Evolutionary conservation across 768 basidiomycete species (phyloP), one percentile per base, ranked within the genome.

Genomic region (Hydnum rufescens): DNA sequence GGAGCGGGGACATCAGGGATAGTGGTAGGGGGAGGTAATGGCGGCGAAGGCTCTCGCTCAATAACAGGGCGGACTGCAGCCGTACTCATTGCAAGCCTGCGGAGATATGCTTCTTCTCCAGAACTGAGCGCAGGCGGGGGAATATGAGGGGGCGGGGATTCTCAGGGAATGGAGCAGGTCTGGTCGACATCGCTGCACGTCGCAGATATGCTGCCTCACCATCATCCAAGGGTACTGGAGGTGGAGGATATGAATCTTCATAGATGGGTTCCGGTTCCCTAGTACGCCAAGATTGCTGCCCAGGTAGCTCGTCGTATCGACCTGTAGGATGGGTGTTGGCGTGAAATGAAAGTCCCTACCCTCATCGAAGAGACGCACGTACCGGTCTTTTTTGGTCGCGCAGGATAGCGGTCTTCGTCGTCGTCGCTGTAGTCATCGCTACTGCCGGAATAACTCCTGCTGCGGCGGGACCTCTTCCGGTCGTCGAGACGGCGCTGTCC

Each of bases 131-230:
- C 8, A 39, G 34, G 34, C 8, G 34, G 34, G 19, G 34, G 34
- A 39, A 19, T n/a, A n/a, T n/a, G n/a, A n/a, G n/a, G n/a, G n/a
- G n/a, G n/a, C 13, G 44, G 26, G 44, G 26, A 8, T 13, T 8
- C 25, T 16, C 44, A 13, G 13, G 8, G 44, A 26, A 13, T 47
- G 16, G 16, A 47, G 44, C 22, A 51, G 56, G 26, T 18, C 57
- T 5, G 31, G 8, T 25, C 29, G 77, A 77, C 72, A 86, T 68
- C n/a, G 78, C 80, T 6, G 83, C 67, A 8, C 83, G 76, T 39
- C 79, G 76, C 57, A 78, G 77, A 60, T 76, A 86, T 1, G 79
- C 82, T 60, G 84, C 85, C 47, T 87, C 84, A n/a, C 82, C 83
- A 26, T 47, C 44, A 25, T 47, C 44, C 34, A 19, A 39, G 34